phyloP scores from a whole-genome alignment of 2,329 filamentous ascomycete genomes.

The Trichoderma sp. region DNA sequence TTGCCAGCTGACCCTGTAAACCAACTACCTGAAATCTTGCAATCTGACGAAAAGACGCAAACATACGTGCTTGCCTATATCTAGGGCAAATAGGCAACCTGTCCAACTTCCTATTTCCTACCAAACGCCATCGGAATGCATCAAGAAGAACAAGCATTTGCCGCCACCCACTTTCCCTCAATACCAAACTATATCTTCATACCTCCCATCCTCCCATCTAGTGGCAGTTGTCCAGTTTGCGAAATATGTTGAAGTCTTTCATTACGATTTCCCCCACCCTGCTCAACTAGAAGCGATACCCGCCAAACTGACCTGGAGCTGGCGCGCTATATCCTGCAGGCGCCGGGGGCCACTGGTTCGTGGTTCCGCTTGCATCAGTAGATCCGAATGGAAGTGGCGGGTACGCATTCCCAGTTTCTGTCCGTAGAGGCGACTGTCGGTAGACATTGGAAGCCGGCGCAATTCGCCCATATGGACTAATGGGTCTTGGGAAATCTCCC shows the following conservation, averaged over 20 bases:
- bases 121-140: slow-evolving; percentile 20
- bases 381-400: slow-evolving; percentile 31
- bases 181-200: neutral
- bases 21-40: neutral
- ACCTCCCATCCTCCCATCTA: neutral
- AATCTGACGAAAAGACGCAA: neutral
- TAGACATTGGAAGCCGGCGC: slow-evolving; percentile 43
- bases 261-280: neutral
- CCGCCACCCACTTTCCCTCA: neutral
- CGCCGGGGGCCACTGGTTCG: slow-evolving; percentile 31
- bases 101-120: slow-evolving; percentile 12
- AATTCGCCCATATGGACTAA: slow-evolving; percentile 48
- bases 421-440: slow-evolving; percentile 51
- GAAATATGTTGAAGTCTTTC: neutral
- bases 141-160: slow-evolving; percentile 9
- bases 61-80: slow-evolving; percentile 3
- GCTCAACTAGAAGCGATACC: slow-evolving; percentile 33
- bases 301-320: slow-evolving; percentile 36
- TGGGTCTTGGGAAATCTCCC: slow-evolving; percentile 43
- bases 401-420: slow-evolving; percentile 37
- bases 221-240: slow-evolving; percentile 8
- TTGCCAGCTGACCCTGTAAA: neutral
- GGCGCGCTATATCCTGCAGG: slow-evolving; percentile 32
- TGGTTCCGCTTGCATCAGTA: slow-evolving; percentile 27
- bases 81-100: slow-evolving; percentile 11